Percentiles rank a stretch among this genome's conserved stretches.
Conservation (phyloP, 148 eudicot species). For the Pharnaceum exiguum region DNA sequence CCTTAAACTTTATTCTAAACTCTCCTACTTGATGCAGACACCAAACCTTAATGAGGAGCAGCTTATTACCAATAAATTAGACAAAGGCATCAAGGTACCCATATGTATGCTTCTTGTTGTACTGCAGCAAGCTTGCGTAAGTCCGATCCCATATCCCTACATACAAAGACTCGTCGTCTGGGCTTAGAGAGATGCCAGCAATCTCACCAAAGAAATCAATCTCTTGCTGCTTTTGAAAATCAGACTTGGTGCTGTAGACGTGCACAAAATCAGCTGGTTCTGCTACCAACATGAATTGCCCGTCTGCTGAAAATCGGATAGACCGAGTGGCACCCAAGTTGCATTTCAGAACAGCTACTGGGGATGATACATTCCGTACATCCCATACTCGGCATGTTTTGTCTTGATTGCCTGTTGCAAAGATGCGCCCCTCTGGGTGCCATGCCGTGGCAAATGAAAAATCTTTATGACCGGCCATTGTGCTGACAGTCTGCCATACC, state of each 20-base stretch:
- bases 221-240: constrained; percentile 62
- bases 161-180: constrained; percentile 70
- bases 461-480: constrained; percentile 76
- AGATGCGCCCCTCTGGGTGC: constrained; percentile 69
- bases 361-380: constrained; percentile 46
- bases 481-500: constrained; percentile 45
- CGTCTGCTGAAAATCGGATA: constrained; percentile 77
- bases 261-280: constrained; percentile 96
- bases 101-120: constrained; percentile 45
- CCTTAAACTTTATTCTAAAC: constrained; percentile 22
- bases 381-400: constrained; percentile 92
- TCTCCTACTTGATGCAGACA: neutral
- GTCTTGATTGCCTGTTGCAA: constrained; percentile 94
- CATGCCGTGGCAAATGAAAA: constrained; percentile 89
- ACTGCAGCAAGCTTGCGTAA: constrained; percentile 81
- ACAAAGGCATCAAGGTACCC: constrained; percentile 66
- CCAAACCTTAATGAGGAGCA: too few relatives aligned
- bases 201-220: constrained; percentile 91
- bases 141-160: constrained; percentile 91
- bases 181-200: constrained; percentile 76
- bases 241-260: constrained; percentile 42
- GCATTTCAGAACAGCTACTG: constrained; percentile 63
- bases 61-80: constrained; percentile 16
- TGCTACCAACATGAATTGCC: constrained; percentile 71
- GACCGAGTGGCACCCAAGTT: constrained; percentile 81